Evolutionary conservation across 106 monocot species (phyloP), one percentile per base, ranked within the genome.

Genomic region (Dendrobium chrysotoxum): DNA sequence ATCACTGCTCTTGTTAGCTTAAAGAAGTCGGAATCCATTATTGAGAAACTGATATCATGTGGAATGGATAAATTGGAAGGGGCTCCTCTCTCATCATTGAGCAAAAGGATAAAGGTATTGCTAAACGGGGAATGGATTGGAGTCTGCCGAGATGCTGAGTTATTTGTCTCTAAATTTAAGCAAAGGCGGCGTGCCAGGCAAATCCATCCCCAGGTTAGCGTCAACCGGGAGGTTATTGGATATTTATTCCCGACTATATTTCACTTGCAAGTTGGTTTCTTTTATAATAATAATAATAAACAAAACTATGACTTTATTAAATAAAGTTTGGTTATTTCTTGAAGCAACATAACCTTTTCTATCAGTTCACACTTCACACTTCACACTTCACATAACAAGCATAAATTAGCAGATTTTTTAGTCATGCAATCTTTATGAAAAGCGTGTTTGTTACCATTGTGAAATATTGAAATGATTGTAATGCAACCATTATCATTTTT

Each of bases 111-210:
- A 53, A 99, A 95, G 84, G 88, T 99, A 10, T 84, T 99, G 38
- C 28, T 99, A 72, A 99, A 99, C 84, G 95, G 95, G 31, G 83
- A 88, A 26, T 99, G 99, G 99, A 68, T 99, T 53, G 99, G 99
- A 20, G 81, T 85, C 40, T 99, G 99, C 66, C 20, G 30, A 13
- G 83, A 93, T 79, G 76, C 88, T 20, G 83, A 25, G 21, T 81
- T 83, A 40, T 99, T 99, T 86, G 90, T 88, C 20, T 67, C 25
- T 71, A 83, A 79, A 39, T 86, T 91, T 31, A 93, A 90, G 84
- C 74, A 66, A 28, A 84, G 87, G 75, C 89, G 91, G 6, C 95
- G 93, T 5, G 78, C 83, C 28, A 82, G 80, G 75, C 53, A 80
- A 73, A 87, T 95, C 18, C 74, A 91, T 86, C 58, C 78, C 13